A percentile compares a stretch with the other conserved stretches of the same genome.
Conservation (phyloP, 345 rosid species). For the Cardamine occulta region DNA sequence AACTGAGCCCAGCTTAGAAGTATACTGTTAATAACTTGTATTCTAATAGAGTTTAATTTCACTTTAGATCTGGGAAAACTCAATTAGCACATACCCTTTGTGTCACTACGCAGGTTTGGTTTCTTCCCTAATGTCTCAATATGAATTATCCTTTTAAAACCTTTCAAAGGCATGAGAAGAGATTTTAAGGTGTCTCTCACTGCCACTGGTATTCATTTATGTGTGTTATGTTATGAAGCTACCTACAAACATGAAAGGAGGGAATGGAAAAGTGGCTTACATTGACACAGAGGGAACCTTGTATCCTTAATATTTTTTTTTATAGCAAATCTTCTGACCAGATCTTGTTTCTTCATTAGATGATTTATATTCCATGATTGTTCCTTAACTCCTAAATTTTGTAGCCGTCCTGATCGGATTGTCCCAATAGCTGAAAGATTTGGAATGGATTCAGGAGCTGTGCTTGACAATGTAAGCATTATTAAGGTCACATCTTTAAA, state of each 20-base stretch:
- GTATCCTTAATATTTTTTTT: conserved; percentile 53
- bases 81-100: conserved; percentile 89
- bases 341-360: conserved; percentile 18
- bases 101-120: conserved; percentile 79
- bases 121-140: conserved; percentile 37
- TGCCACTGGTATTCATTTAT: conserved; percentile 4
- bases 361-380: conserved; percentile 17
- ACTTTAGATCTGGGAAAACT: conserved; percentile 84
- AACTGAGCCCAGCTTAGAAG: conserved; percentile 1
- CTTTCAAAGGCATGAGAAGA: conserved; percentile 2
- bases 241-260: conserved; percentile 82
- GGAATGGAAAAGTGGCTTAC: conserved; percentile 94
- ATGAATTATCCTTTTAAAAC: neutral
- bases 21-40: conserved; percentile 14
- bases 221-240: conserved; percentile 54
- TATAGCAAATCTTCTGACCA: conserved; percentile 1
- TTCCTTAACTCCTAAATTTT: conserved; percentile 67
- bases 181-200: neutral
- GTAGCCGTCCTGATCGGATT: conserved; percentile 86
- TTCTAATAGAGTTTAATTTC: conserved; percentile 8
- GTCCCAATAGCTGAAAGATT: conserved; percentile 95
- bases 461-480: conserved; percentile 80
- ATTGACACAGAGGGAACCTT: conserved; percentile 91
- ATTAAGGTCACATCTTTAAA: neutral
- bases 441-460: conserved; percentile 97